Evolutionary conservation across 805 yeast species (phyloP), one percentile per base, ranked within the genome.

Genomic region (Candida coquimbonensis): DNA sequence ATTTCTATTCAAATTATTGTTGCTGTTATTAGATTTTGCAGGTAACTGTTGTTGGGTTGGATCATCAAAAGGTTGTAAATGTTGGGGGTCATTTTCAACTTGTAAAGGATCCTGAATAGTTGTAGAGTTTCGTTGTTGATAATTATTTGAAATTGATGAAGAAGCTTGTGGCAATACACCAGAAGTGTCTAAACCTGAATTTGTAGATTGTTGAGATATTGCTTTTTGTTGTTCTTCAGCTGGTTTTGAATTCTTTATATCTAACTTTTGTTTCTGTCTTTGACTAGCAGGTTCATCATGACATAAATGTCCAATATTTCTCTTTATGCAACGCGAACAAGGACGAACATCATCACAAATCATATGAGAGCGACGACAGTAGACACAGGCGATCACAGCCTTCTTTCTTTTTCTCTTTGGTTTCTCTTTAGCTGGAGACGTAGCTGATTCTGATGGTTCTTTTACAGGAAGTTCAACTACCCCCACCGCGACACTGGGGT

Each of bases 331-430:
- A 38, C 96, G 71, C 42, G 80, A 76, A 57, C 96, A 87, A 7
- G 93, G 82, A 51, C 67, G 73, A 80, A 56, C 87, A 37, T 81
- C 83, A 62, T 89, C 96, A 66, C 98, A 90, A 29, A 88, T 85
- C 90, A 90, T 87, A 62, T 90, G 98, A 0, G 96, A 87, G 45
- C 98, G 70, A 36, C 96, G 77, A 61, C 97, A 90, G 59, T 86
- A 90, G 1, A 90, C 84, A 66, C 98, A 90, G 0, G 98, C 95
- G 29, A 57, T 57, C 14, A 51, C 52, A 3, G 52, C 61, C 42
- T 57, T 57, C 54, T 80, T 78, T 57, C 75, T 67, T 62, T 72
- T 76, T 44, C 76, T 65, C 49, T 57, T 60, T 7, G 54, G 47
- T 46, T 56, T 33, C 47, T 42, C 52, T 16, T 34, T 29, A 7